A percentile compares a stretch with the other conserved stretches of the same genome.
Conservation (phyloP, 805 yeast genomes). For the Blastobotrys americana region DNA sequence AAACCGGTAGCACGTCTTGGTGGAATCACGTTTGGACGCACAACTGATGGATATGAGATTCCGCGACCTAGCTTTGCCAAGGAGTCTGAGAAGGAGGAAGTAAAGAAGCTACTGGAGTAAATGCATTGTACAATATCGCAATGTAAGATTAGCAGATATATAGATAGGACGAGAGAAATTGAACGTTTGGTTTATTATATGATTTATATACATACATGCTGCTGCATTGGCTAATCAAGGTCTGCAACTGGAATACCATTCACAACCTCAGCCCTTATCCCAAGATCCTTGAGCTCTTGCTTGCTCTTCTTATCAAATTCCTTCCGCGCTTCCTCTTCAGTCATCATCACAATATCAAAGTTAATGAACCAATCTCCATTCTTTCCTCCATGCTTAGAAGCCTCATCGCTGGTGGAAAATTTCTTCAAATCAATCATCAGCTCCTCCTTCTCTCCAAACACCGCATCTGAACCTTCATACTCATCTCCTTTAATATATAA, state of each 20-base stretch:
- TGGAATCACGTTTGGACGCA: slow-evolving; percentile 41
- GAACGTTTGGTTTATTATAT: not conserved
- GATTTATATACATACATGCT: no score
- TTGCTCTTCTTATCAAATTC: slow-evolving; percentile 9
- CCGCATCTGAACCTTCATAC: slow-evolving; percentile 31
- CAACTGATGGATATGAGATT: slow-evolving; percentile 40
- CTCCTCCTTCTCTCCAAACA: slow-evolving; percentile 33
- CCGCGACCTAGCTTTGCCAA: slow-evolving; percentile 37
- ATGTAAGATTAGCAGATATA: no score
- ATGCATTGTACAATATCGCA: no score
- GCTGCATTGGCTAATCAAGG: slow-evolving; percentile 4
- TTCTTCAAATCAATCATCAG: slow-evolving; percentile 13
- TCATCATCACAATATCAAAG: slow-evolving; percentile 15
- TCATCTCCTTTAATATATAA: slow-evolving; percentile 28
- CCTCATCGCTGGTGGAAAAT: slow-evolving; percentile 10
- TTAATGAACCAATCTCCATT: slow-evolving; percentile 13
- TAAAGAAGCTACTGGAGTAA: slow-evolving; percentile 3
- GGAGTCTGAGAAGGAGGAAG: slow-evolving; percentile 14
- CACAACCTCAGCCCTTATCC: slow-evolving; percentile 10
- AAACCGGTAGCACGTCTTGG: slow-evolving; percentile 52
- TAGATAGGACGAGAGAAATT: no score
- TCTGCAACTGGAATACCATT: slow-evolving; percentile 19
- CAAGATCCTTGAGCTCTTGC: slow-evolving; percentile 12
- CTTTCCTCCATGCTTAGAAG: slow-evolving; percentile 10
- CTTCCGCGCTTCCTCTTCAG: slow-evolving; percentile 12